A percentile compares a stretch with the other conserved stretches of the same genome.
These are phyloP conservation scores for Schizosaccharomyces octosporus DNA, from an alignment of 805 yeast species.

Conservation along the genomic window DNA sequence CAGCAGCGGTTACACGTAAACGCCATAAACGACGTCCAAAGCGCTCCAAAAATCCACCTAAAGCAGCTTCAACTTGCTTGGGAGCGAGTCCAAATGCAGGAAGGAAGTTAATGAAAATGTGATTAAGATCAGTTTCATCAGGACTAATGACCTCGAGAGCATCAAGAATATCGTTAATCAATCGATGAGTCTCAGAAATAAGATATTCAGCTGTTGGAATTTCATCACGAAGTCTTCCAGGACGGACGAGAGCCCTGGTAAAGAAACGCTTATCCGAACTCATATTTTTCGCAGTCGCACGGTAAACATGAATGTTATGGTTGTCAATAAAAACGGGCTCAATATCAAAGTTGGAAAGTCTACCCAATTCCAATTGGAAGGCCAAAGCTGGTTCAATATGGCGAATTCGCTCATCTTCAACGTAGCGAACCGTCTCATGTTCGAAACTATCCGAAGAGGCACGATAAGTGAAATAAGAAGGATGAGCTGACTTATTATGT, in stretches of 20 bases:
- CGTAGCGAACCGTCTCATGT: constrained; percentile 19
- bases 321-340: constrained; percentile 88
- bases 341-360: constrained; percentile 83
- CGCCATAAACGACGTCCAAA: constrained; percentile 94
- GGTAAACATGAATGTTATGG: constrained; percentile 91
- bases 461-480: constrained; percentile 84
- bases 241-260: constrained; percentile 89
- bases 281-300: constrained; percentile 83
- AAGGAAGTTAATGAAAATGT: constrained; percentile 87
- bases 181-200: constrained; percentile 85
- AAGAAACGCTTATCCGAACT: constrained; percentile 85
- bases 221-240: constrained; percentile 84
- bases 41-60: constrained; percentile 91
- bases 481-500: constrained; percentile 53
- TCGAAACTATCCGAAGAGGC: constrained; percentile 25
- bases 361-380: constrained; percentile 81
- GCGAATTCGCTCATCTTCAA: constrained; percentile 80
- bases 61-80: constrained; percentile 88
- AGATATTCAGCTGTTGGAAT: constrained; percentile 79
- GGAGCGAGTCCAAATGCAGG: constrained; percentile 88
- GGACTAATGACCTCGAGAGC: constrained; percentile 86
- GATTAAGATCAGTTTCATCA: constrained; percentile 84
- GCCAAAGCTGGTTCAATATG: constrained; percentile 97
- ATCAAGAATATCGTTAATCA: constrained; percentile 87
- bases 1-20: constrained; percentile 89